Conservation (phyloP, 2,329 filamentous ascomycete genomes). For the Boeremia lycopersici region DNA sequence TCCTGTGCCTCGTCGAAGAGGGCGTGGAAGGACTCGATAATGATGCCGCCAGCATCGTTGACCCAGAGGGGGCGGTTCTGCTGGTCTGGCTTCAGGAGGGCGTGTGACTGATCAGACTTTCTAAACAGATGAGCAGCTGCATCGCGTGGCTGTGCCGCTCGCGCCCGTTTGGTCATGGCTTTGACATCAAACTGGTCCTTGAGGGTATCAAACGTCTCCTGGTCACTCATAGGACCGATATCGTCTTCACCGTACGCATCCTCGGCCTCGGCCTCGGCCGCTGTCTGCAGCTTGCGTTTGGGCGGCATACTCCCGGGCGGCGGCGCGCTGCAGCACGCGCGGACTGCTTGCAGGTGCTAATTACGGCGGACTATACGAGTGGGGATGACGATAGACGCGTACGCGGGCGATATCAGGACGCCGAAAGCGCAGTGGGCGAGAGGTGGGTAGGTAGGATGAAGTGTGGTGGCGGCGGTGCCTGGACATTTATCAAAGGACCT, state of each 20-base stretch:
- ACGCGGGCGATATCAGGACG: not conserved
- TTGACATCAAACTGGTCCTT: conserved; percentile 47
- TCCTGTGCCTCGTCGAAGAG: conserved; percentile 86
- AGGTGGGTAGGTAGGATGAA: conserved; percentile 1
- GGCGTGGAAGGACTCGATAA: conserved; percentile 91
- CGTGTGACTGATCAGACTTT: conserved; percentile 78
- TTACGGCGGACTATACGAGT: conserved; percentile 40
- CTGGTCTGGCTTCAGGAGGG: conserved; percentile 86
- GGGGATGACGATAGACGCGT: not conserved
- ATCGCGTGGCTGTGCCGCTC: conserved; percentile 47
- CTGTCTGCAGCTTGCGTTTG: conserved; percentile 52
- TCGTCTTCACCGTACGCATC: conserved; percentile 62
- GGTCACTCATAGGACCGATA: conserved; percentile 54
- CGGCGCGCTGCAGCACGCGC: conserved; percentile 26
- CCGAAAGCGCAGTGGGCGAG: not conserved
- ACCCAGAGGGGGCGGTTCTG: conserved; percentile 92
- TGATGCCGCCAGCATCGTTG: conserved; percentile 84
- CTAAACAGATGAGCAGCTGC: conserved; percentile 62
- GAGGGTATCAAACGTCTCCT: conserved; percentile 56
- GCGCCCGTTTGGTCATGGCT: conserved; percentile 40
- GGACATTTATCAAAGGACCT: not conserved
- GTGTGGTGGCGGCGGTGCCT: conserved; percentile 13
- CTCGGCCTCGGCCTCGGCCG: conserved; percentile 47
- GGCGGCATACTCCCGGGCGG: conserved; percentile 45
- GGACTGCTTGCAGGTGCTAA: not conserved